A percentile compares a stretch with the other conserved stretches of the same genome.
Conservation (phyloP, 768 basidiomycete genomes). For the Pleurotus salmoneostramineus region DNA sequence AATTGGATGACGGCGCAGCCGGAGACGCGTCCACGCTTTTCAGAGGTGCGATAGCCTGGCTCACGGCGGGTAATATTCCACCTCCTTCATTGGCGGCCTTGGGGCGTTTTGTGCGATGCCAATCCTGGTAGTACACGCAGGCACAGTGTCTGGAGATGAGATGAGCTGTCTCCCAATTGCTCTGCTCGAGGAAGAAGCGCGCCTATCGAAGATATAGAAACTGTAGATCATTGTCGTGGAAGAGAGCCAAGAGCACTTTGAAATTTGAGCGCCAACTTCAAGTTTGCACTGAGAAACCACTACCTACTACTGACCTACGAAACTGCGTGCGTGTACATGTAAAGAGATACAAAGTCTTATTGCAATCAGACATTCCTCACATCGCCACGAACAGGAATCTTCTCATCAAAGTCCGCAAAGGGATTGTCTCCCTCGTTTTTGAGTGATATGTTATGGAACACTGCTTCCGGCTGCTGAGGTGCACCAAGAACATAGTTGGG, state of each 20-base stretch:
- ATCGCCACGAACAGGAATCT: slow-evolving; percentile 40
- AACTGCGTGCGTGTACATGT: no score
- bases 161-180: background rate
- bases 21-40: slow-evolving; percentile 15
- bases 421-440: slow-evolving; percentile 22
- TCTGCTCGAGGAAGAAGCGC: slow-evolving; percentile 17
- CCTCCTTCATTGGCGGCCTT: slow-evolving; percentile 64
- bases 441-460: slow-evolving; percentile 23
- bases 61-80: slow-evolving; percentile 76
- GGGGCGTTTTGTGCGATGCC: slow-evolving; percentile 77
- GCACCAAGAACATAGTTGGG: slow-evolving; percentile 39
- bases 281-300: no score
- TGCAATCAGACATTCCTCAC: slow-evolving; percentile 21
- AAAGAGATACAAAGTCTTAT: no score
- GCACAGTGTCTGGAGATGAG: slow-evolving; percentile 68
- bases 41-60: slow-evolving; percentile 52
- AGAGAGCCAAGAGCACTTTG: background rate
- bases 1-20: slow-evolving; percentile 29
- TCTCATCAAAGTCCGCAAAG: slow-evolving; percentile 25
- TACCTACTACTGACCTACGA: no score
- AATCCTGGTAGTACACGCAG: slow-evolving; percentile 94
- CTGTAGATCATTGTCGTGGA: slow-evolving; percentile 80
- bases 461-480: slow-evolving; percentile 25
- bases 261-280: no score
- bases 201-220: slow-evolving; percentile 93